phyloP scores from a whole-genome alignment of 1,284 basidiomycete genomes.

The Ceraceosorus guamensis region DNA sequence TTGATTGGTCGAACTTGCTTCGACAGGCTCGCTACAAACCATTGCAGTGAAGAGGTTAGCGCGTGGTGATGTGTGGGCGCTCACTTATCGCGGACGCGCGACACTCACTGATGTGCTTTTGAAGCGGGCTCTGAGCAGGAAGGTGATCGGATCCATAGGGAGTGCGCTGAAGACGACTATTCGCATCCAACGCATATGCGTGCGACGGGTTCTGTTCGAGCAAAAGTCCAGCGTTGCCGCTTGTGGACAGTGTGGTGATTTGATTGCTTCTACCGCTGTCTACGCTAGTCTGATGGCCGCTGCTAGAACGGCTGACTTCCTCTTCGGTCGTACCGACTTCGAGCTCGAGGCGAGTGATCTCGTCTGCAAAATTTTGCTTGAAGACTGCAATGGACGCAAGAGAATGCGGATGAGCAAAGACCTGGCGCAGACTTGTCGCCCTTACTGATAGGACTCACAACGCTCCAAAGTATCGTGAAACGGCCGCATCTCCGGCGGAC shows the following conservation, averaged over 20 bases:
- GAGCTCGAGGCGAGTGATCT: slow-evolving; percentile 55
- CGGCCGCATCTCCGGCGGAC: slow-evolving; percentile 73
- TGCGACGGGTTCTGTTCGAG: neutral
- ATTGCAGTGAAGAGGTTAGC: neutral
- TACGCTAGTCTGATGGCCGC: neutral
- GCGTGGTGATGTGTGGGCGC: neutral
- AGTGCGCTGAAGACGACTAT: neutral
- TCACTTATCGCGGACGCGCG: neutral
- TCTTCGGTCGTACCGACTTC: slow-evolving; percentile 8
- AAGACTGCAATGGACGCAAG: slow-evolving; percentile 54
- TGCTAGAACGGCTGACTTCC: neutral
- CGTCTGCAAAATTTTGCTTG: slow-evolving; percentile 78
- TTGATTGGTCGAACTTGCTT: slow-evolving; percentile 2
- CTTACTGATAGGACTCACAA: slow-evolving; percentile 1
- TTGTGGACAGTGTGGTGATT: neutral
- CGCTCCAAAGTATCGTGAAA: slow-evolving; percentile 85
- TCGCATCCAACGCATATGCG: slow-evolving; percentile 1
- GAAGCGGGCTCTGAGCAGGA: slow-evolving; percentile 16
- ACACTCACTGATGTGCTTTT: slow-evolving; percentile 19
- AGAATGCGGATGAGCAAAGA: slow-evolving; percentile 1
- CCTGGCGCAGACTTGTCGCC: neutral
- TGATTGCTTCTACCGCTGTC: neutral
- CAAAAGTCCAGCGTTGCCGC: neutral
- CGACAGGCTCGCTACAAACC: slow-evolving; percentile 3
- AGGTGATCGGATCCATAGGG: neutral